A percentile compares a stretch with the other conserved stretches of the same genome.
These are phyloP conservation scores for Dryas drummondii DNA, from an alignment of 306 rosid species.

Conservation along the genomic window DNA sequence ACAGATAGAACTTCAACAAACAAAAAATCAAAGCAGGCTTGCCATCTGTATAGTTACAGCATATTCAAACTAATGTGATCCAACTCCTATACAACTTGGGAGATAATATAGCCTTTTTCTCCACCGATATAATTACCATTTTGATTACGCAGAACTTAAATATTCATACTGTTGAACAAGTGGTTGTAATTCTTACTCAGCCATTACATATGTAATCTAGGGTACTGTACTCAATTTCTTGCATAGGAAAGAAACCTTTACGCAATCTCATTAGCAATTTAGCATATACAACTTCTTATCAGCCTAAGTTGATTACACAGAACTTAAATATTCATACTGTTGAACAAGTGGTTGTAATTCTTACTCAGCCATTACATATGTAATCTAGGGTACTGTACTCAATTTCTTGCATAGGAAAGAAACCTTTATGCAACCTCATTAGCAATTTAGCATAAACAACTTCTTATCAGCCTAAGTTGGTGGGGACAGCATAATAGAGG, in stretches of 20 bases:
- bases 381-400: background rate
- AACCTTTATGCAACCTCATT: no score
- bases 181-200: background rate
- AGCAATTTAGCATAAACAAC: background rate
- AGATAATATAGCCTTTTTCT: background rate
- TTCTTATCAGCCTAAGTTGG: no score
- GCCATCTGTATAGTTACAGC: background rate
- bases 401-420: background rate
- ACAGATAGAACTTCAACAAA: conserved; percentile 11
- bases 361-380: background rate
- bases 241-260: no score
- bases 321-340: background rate
- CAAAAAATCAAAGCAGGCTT: background rate
- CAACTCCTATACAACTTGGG: background rate
- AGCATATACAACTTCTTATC: background rate
- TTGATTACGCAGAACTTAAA: background rate
- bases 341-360: background rate
- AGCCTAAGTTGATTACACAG: no score
- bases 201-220: background rate
- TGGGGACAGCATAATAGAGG: background rate
- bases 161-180: background rate
- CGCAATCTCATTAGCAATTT: no score
- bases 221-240: background rate
- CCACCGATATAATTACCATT: background rate
- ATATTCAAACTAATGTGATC: conserved; percentile 9